Evolutionary conservation across 2,329 filamentous ascomycete species (phyloP).

Genomic region (Rosellinia necatrix): DNA sequence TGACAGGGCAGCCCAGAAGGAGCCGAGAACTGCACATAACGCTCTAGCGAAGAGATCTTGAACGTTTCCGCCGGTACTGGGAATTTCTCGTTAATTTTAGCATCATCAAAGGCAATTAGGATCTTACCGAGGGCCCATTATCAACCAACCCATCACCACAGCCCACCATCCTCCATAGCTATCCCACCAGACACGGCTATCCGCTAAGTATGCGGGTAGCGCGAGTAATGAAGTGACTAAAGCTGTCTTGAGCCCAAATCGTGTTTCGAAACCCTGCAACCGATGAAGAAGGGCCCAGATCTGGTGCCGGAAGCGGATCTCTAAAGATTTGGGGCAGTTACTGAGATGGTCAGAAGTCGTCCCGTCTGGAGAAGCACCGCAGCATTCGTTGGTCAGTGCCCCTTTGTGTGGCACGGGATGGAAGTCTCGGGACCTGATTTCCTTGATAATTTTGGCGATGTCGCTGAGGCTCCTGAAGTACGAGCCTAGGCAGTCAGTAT

Average conservation of each 20-base stretch:
- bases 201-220: constrained; percentile 56
- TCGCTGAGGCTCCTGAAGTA: constrained; percentile 52
- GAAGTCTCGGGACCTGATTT: constrained; percentile 47
- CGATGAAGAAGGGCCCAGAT: constrained; percentile 56
- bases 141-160: constrained; percentile 61
- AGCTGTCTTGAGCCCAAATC: constrained; percentile 61
- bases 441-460: constrained; percentile 50
- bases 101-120: background rate
- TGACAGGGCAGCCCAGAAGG: constrained; percentile 58
- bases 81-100: background rate
- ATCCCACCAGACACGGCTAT: constrained; percentile 58
- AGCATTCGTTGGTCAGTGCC: constrained; percentile 29
- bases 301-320: constrained; percentile 49
- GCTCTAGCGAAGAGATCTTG: constrained; percentile 60
- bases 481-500: constrained; percentile 34
- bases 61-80: constrained; percentile 59
- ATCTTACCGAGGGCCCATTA: constrained; percentile 54
- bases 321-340: constrained; percentile 41
- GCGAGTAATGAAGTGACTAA: constrained; percentile 56
- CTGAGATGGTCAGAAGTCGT: constrained; percentile 47
- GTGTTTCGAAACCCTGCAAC: constrained; percentile 61
- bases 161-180: constrained; percentile 62
- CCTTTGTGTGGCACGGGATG: constrained; percentile 38
- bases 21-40: constrained; percentile 55
- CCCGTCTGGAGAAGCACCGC: constrained; percentile 45